Conservation (phyloP, 805 yeast genomes). For the Metschnikowia kunwiensis region DNA sequence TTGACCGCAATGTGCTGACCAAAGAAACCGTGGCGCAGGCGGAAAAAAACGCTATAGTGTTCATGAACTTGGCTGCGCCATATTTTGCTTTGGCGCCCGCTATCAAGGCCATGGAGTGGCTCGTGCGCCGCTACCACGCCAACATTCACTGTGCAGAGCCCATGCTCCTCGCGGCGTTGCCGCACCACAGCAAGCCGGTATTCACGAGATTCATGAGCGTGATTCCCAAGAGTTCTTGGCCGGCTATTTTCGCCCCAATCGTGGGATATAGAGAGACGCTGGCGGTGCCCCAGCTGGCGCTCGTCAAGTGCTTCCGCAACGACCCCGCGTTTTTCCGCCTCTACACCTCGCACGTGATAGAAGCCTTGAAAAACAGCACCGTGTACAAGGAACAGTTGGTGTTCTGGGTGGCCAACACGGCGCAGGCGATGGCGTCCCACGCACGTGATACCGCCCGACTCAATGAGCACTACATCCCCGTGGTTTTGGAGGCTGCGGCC, state of each 20-base stretch:
- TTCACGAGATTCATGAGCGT: slow-evolving; percentile 76
- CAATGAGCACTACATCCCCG: slow-evolving; percentile 49
- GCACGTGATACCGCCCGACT: slow-evolving; percentile 45
- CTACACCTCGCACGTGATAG: slow-evolving; percentile 54
- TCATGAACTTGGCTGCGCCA: slow-evolving; percentile 70
- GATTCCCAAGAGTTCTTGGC: slow-evolving; percentile 55
- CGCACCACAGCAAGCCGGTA: slow-evolving; percentile 72
- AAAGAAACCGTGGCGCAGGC: slow-evolving; percentile 73
- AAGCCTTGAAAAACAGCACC: slow-evolving; percentile 49
- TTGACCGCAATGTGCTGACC: slow-evolving; percentile 81
- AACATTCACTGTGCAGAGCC: slow-evolving; percentile 77
- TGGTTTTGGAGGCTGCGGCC: slow-evolving; percentile 57
- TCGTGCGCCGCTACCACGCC: slow-evolving; percentile 83
- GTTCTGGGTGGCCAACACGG: slow-evolving; percentile 71
- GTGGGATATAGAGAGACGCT: slow-evolving; percentile 60
- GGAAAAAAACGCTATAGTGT: slow-evolving; percentile 70
- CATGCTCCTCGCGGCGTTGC: slow-evolving; percentile 67
- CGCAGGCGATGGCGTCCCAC: slow-evolving; percentile 65
- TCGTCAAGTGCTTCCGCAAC: slow-evolving; percentile 65
- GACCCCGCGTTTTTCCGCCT: slow-evolving; percentile 67
- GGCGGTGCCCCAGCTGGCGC: slow-evolving; percentile 59
- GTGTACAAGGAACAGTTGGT: slow-evolving; percentile 69
- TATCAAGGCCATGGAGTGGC: slow-evolving; percentile 87
- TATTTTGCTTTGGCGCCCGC: slow-evolving; percentile 74
- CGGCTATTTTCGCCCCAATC: slow-evolving; percentile 76